Percentiles rank a stretch among this genome's conserved stretches.
Evolutionary conservation across 2,329 filamentous ascomycete species (phyloP).

Genomic region (Alternaria hordeiaustralica): DNA sequence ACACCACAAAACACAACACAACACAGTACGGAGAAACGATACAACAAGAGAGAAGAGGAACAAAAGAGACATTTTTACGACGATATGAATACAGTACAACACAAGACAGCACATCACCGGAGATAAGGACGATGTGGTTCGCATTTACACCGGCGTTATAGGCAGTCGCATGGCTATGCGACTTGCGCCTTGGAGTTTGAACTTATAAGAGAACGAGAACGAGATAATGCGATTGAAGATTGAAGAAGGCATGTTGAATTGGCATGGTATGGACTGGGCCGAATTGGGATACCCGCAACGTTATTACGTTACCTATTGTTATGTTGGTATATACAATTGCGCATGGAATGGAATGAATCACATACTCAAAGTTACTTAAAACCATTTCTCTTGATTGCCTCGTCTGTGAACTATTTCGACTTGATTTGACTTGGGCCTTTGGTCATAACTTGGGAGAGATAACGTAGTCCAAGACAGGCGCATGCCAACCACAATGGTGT

Average conservation of each 20-base stretch:
- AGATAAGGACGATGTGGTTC: background rate
- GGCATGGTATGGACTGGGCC: background rate
- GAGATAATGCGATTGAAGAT: slow-evolving; percentile 5
- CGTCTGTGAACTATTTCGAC: background rate
- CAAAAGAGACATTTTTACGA: background rate
- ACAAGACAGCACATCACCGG: background rate
- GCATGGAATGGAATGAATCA: background rate
- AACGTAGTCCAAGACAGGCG: background rate
- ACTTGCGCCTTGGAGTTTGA: background rate
- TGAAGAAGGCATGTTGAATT: background rate
- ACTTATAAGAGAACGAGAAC: no score
- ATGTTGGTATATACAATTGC: background rate
- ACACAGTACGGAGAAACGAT: no score
- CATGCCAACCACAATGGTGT: background rate
- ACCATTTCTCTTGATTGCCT: background rate
- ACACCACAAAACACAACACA: background rate
- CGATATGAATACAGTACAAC: background rate
- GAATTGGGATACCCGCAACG: slow-evolving; percentile 9
- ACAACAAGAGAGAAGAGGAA: background rate
- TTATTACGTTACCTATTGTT: background rate
- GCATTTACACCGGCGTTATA: background rate
- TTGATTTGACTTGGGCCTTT: background rate
- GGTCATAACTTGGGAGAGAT: background rate
- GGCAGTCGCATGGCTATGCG: background rate
- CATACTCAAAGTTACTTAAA: background rate